phyloP scores from a whole-genome alignment of 371 early-diverging fungal genomes.

The Mortierella sp. region DNA sequence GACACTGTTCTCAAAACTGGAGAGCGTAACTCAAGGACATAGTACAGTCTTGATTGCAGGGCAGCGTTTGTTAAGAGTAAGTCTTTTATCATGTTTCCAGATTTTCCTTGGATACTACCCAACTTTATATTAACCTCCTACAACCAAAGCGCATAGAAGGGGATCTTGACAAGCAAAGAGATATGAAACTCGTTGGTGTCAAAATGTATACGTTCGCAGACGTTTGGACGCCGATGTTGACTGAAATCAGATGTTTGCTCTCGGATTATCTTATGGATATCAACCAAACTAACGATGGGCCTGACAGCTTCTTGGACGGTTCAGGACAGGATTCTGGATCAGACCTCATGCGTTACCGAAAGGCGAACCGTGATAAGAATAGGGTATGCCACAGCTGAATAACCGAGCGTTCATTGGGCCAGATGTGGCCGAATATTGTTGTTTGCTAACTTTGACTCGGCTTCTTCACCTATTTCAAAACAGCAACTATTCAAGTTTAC shows the following conservation, averaged over 20 bases:
- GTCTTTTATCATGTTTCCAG: background rate
- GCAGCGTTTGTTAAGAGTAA: slow-evolving; percentile 51
- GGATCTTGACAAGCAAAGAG: slow-evolving; percentile 33
- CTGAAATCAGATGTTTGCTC: slow-evolving; percentile 72
- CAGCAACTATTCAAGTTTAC: slow-evolving; percentile 57
- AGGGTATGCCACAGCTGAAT: too few relatives aligned
- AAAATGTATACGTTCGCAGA: slow-evolving; percentile 63
- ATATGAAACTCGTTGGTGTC: slow-evolving; percentile 39
- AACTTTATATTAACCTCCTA: background rate
- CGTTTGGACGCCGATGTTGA: slow-evolving; percentile 75
- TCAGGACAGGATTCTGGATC: slow-evolving; percentile 29
- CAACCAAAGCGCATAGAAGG: slow-evolving; percentile 35
- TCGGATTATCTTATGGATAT: slow-evolving; percentile 74
- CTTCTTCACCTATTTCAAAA: background rate
- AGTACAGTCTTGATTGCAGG: slow-evolving; percentile 68
- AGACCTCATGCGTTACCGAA: slow-evolving; percentile 37
- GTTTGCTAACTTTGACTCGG: background rate
- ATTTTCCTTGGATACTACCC: background rate
- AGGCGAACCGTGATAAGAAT: slow-evolving; percentile 42
- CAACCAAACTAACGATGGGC: slow-evolving; percentile 36
- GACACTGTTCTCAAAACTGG: slow-evolving; percentile 86
- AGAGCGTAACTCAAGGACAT: slow-evolving; percentile 87
- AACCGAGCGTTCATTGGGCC: background rate
- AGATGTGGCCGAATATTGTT: background rate
- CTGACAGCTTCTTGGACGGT: slow-evolving; percentile 32